Conservation (phyloP, 441 rosid genomes). For the Syzygium syzygioides region DNA sequence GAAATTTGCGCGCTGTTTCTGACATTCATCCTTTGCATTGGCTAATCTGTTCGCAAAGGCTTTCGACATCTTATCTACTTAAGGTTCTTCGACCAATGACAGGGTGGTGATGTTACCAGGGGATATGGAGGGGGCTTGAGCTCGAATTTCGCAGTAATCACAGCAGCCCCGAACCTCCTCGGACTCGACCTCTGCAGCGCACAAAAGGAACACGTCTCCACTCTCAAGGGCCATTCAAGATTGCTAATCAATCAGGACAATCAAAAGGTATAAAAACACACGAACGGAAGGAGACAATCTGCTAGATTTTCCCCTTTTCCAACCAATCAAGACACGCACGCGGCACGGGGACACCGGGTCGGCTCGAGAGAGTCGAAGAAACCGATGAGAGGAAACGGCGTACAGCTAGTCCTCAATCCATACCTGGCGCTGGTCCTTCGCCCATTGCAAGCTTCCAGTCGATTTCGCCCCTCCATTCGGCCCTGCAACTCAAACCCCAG, state of each 20-base stretch:
- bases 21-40: background rate
- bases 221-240: background rate
- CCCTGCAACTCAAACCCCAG: background rate
- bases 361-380: background rate
- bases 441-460: constrained; percentile 18
- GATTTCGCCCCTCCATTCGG: constrained; percentile 16
- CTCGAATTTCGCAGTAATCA: constrained; percentile 47
- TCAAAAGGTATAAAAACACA: background rate
- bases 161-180: constrained; percentile 17
- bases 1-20: background rate
- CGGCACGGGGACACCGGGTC: background rate
- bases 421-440: constrained; percentile 15
- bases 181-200: constrained; percentile 24
- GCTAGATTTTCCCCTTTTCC: background rate
- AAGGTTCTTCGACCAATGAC: background rate
- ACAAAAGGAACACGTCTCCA: background rate
- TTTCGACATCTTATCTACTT: background rate
- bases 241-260: background rate
- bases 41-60: background rate
- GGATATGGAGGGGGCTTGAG: constrained; percentile 87
- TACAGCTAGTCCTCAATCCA: background rate
- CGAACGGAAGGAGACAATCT: background rate
- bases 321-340: background rate
- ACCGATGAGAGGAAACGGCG: background rate
- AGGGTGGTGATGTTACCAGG: constrained; percentile 33